Conservation (phyloP, 148 eudicot species). For the Vaccinium vitisidaea region DNA sequence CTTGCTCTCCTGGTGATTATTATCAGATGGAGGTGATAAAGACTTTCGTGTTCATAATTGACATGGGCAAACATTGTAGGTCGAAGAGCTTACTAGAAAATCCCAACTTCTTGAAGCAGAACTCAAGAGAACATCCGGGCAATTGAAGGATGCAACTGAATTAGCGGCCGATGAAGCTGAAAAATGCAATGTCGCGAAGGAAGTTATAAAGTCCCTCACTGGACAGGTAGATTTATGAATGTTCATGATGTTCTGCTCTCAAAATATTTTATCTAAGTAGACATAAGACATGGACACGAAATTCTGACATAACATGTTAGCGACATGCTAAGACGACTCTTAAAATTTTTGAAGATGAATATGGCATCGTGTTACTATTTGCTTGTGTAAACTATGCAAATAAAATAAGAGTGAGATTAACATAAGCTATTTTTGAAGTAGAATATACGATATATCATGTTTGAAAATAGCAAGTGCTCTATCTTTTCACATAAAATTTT, state of each 20-base stretch:
- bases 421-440: not conserved
- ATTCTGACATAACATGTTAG: not conserved
- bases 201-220: slow-evolving; percentile 79
- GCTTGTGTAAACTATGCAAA: not conserved
- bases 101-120: slow-evolving; percentile 67
- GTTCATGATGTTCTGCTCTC: not conserved
- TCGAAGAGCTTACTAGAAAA: slow-evolving; percentile 58
- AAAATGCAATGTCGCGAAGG: slow-evolving; percentile 80
- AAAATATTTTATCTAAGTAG: not conserved
- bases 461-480: not conserved
- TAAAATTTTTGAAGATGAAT: not conserved
- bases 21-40: not conserved
- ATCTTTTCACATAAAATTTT: not conserved
- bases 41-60: not conserved
- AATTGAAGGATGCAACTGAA: slow-evolving; percentile 64
- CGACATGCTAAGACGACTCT: not conserved
- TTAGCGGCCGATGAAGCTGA: slow-evolving; percentile 74
- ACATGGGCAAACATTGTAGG: slow-evolving; percentile 34
- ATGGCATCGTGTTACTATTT: not conserved
- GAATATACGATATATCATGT: not conserved
- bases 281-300: not conserved
- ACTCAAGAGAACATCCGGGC: slow-evolving; percentile 55
- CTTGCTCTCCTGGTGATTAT: not conserved
- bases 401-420: not conserved
- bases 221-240: slow-evolving; percentile 51